Percentiles rank a stretch among this genome's conserved stretches.
Evolutionary conservation across 148 eudicot genomes (phyloP).

Genomic region (Pharnaceum exiguum): DNA sequence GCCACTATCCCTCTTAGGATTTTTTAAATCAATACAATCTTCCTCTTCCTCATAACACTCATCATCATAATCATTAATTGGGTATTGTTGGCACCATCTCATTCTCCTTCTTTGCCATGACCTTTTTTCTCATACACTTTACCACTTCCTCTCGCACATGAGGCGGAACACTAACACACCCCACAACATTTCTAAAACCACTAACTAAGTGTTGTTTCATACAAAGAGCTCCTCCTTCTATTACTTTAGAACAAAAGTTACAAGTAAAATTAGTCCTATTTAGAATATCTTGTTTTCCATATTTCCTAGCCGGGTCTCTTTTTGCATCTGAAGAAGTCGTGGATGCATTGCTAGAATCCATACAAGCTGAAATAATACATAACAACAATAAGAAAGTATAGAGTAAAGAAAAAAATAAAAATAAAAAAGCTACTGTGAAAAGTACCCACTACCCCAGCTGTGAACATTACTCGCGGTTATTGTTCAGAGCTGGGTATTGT

Average conservation of each 20-base stretch:
- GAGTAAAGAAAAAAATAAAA: no score
- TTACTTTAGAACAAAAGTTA: neutral
- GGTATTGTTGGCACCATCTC: neutral
- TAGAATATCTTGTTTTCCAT: neutral
- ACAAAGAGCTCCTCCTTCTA: neutral
- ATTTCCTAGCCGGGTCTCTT: neutral
- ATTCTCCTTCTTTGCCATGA: no score
- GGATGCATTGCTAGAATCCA: no score
- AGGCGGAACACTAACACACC: neutral
- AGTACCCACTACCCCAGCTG: no score
- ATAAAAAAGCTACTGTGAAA: no score
- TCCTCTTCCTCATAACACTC: neutral
- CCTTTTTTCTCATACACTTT: neutral
- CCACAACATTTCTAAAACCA: neutral
- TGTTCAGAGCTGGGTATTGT: no score
- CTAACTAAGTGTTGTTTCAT: slow-evolving; percentile 7
- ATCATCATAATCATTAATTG: neutral
- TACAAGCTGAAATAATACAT: no score
- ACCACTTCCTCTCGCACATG: neutral
- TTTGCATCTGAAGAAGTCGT: no score
- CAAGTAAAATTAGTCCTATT: neutral
- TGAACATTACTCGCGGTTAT: no score
- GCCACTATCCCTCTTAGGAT: no score
- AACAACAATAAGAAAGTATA: no score
- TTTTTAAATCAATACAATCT: neutral